Evolutionary conservation across 2,329 filamentous ascomycete species (phyloP), one percentile per base, ranked within the genome.

Genomic region (Trichoderma sp.): DNA sequence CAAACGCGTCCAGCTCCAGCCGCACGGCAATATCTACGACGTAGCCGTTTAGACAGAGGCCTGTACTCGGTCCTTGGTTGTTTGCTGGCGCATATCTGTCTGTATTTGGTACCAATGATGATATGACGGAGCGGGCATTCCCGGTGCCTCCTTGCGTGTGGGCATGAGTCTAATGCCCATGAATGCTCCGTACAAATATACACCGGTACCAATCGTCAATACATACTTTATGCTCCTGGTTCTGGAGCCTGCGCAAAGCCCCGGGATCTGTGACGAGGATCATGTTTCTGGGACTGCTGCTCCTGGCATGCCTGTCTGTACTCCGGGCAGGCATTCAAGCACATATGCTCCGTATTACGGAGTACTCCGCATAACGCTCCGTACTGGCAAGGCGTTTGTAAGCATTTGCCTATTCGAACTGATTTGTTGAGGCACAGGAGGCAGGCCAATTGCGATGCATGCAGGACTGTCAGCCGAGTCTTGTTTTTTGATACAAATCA

Each of bases 251-350:
- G 31, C 56, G 56, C 59, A 63, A 63, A 64, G 56, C 24, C 56
- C 60, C 56, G 67, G 67, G 74, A 75, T 71, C 74, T 75, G 74
- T 71, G 68, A 71, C 74, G 59, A 59, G 64, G 72, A 75, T 75
- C 31, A 62, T 64, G 29, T 16, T 60, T 41, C 21, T 53, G 56
- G 65, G 62, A 56, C 35, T n/a, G 56, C 35, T 62, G 18, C 18
- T 33, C 35, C 41, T 21, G 21, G 31, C 14, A 38, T 33, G 33
- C 29, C 11, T 33, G 38, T 24, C 33, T 41, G 53, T 33, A 33
- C 38, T 38, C 21, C 14, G 31, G 63, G 35, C 24, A 63, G 45
- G 59, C 38, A 53, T 31, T 64, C 27, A 27, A 31, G 24, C 21
- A 64, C 56, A 31, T 41, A 18, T 62, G 29, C 69, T 72, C 69